Percentiles rank a stretch among this genome's conserved stretches.
Conservation (phyloP, 2,329 filamentous ascomycete species). For the Fusarium nodosum region DNA sequence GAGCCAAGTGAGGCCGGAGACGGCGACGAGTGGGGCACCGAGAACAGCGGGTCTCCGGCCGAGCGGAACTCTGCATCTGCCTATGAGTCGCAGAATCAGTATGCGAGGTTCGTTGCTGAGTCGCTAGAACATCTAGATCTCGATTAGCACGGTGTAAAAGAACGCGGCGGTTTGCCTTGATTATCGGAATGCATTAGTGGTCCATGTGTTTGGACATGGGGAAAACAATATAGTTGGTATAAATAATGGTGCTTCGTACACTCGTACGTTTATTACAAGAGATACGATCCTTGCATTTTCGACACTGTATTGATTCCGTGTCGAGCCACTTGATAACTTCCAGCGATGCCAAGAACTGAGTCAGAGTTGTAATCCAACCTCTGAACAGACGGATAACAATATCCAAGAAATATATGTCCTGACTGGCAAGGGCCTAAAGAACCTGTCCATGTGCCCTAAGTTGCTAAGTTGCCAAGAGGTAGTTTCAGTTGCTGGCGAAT, state of each 20-base stretch:
- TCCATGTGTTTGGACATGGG: conserved; percentile 2
- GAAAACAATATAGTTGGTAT: not conserved
- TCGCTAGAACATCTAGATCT: conserved; percentile 46
- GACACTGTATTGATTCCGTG: not conserved
- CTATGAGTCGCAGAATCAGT: conserved; percentile 27
- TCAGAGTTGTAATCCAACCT: not conserved
- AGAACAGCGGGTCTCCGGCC: conserved; percentile 28
- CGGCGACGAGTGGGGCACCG: conserved; percentile 35
- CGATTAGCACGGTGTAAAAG: conserved; percentile 39
- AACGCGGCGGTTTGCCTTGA: conserved; percentile 4
- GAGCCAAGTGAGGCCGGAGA: conserved; percentile 64
- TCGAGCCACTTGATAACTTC: not conserved
- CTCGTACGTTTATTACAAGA: not conserved
- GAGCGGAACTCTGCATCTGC: conserved; percentile 24
- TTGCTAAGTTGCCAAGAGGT: not conserved
- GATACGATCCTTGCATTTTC: not conserved
- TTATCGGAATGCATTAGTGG: conserved; percentile 1
- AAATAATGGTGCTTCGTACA: conserved; percentile 12
- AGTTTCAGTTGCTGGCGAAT: conserved; percentile 15
- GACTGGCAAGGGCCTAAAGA: not conserved
- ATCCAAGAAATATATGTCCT: not conserved
- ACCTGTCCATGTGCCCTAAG: not conserved
- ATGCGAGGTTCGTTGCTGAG: conserved; percentile 42
- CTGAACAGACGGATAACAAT: not conserved
- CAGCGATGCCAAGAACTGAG: not conserved